These are phyloP conservation scores for Porcisia hertigi DNA, from an alignment of 208 protist species.

Conservation along the genomic window DNA sequence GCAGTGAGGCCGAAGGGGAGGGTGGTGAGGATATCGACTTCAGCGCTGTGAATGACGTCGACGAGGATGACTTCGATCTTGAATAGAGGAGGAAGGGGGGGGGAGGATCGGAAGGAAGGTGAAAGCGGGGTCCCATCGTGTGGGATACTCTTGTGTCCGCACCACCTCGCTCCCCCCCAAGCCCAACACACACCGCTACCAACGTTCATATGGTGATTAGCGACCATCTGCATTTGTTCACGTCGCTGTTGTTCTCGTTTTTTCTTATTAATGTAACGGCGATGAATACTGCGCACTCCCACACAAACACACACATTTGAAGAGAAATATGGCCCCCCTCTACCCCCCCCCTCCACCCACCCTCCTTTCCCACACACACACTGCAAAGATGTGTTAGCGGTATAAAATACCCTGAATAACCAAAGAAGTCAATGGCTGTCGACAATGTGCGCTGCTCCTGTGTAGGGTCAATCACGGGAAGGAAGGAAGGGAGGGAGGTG, in stretches of 20 bases:
- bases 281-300: no score
- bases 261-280: not conserved
- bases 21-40: constrained; percentile 80
- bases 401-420: no score
- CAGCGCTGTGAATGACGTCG: constrained; percentile 32
- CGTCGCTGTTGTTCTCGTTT: not conserved
- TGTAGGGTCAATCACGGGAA: no score
- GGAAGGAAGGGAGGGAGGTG: no score
- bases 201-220: not conserved
- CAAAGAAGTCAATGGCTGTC: no score
- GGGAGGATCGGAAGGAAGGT: no score
- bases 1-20: constrained; percentile 42
- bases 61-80: constrained; percentile 78
- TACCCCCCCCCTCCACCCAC: not conserved
- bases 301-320: not conserved
- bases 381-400: no score
- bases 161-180: not conserved
- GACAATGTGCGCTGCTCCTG: no score
- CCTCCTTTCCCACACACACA: not conserved
- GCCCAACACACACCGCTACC: not conserved
- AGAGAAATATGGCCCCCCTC: not conserved
- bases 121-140: no score
- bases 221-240: not conserved
- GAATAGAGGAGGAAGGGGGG: constrained; percentile 27
- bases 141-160: no score